Evolutionary conservation across 2,329 filamentous ascomycete species (phyloP).

Genomic region (Xylariaceae sp.): DNA sequence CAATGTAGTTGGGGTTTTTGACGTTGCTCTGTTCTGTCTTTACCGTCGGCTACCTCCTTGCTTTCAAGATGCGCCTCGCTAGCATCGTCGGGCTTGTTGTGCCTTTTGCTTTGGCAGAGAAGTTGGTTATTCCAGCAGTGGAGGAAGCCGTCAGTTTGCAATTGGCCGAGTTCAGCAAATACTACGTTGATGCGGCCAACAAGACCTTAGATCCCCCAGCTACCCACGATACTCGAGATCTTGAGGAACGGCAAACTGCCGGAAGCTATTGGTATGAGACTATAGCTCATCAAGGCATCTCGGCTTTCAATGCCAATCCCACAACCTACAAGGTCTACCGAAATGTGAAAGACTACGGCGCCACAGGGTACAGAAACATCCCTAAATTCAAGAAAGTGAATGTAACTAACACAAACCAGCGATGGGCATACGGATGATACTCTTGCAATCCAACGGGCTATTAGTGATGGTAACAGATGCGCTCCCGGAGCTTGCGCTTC

Average conservation of each 20-base stretch:
- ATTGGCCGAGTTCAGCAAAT: conserved; percentile 30
- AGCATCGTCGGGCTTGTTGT: conserved; percentile 20
- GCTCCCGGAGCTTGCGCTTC: conserved; percentile 24
- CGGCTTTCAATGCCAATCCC: conserved; percentile 42
- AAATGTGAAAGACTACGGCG: conserved; percentile 48
- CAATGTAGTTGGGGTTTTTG: background rate
- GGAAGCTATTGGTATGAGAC: conserved; percentile 43
- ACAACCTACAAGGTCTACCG: conserved; percentile 46
- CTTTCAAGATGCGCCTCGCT: conserved; percentile 32
- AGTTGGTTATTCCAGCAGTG: conserved; percentile 34
- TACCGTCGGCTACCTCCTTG: background rate
- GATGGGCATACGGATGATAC: conserved; percentile 30
- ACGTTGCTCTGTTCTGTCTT: background rate
- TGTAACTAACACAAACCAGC: conserved; percentile 14
- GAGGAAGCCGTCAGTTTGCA: conserved; percentile 33
- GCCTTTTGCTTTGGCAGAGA: conserved; percentile 30
- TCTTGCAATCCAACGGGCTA: conserved; percentile 27
- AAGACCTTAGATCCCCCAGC: conserved; percentile 14
- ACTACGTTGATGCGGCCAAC: conserved; percentile 22
- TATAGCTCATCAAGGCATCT: conserved; percentile 44
- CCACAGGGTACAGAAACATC: conserved; percentile 35
- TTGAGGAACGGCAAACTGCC: conserved; percentile 31
- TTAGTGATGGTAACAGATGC: conserved; percentile 29
- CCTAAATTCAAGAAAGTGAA: background rate
- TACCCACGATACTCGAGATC: background rate